A percentile compares a stretch with the other conserved stretches of the same genome.
phyloP scores from a whole-genome alignment of 352 stramenopile species.

The Saprolegnia diclina region DNA sequence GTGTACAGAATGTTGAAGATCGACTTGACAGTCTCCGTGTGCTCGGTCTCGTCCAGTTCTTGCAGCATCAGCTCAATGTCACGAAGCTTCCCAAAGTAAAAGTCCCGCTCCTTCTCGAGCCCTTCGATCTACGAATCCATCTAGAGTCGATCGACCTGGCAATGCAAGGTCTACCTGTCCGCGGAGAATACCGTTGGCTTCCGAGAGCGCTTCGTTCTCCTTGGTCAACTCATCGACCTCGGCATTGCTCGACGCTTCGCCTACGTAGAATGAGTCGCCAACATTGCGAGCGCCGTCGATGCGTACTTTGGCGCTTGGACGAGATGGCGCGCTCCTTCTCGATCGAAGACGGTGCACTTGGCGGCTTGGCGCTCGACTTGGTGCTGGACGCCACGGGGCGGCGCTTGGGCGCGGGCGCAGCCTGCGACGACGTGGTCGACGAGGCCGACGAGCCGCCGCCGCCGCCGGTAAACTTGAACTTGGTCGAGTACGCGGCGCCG shows the following conservation, averaged over 20 bases:
- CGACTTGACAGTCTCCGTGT: slow-evolving; percentile 51
- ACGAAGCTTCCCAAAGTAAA: slow-evolving; percentile 99
- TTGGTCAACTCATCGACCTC: slow-evolving; percentile 68
- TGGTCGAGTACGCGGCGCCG: slow-evolving; percentile 68
- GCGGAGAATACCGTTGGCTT: slow-evolving; percentile 70
- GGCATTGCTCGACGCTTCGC: slow-evolving; percentile 15
- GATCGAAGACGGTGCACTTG: slow-evolving; percentile 13
- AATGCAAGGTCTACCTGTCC: slow-evolving; percentile 44
- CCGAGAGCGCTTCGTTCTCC: slow-evolving; percentile 62
- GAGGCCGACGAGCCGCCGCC: slow-evolving; percentile 29
- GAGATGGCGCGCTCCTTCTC: slow-evolving; percentile 19
- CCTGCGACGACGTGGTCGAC: slow-evolving; percentile 29
- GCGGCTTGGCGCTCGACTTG: slow-evolving; percentile 13
- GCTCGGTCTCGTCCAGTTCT: slow-evolving; percentile 47
- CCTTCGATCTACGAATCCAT: slow-evolving; percentile 58
- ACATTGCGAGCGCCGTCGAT: neutral
- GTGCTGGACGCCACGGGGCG: slow-evolving; percentile 35
- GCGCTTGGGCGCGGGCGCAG: slow-evolving; percentile 29
- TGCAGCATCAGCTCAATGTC: slow-evolving; percentile 96
- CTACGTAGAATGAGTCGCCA: neutral
- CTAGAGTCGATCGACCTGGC: neutral
- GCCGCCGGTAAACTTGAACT: slow-evolving; percentile 60
- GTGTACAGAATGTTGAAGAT: slow-evolving; percentile 84
- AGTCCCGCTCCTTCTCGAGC: slow-evolving; percentile 94
- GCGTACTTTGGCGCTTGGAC: slow-evolving; percentile 11